phyloP scores from a whole-genome alignment of 768 basidiomycete species.

The Saitozyma sp. region DNA sequence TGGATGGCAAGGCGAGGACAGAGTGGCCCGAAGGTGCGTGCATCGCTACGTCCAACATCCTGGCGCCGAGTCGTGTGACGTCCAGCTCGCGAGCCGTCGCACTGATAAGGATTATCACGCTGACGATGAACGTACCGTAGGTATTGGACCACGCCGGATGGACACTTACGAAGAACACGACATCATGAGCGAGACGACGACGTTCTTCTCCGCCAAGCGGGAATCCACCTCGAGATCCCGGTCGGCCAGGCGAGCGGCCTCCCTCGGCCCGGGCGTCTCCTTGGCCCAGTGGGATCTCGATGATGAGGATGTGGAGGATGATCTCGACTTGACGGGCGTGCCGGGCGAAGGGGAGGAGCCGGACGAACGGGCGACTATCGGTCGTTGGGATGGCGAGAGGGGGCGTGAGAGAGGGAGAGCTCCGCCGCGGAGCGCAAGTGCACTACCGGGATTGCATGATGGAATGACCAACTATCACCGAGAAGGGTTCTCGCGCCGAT shows the following conservation, averaged over 20 bases:
- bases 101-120: not conserved
- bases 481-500: constrained; percentile 29
- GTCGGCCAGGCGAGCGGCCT: constrained; percentile 57
- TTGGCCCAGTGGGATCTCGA: constrained; percentile 21
- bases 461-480: constrained; percentile 13
- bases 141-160: constrained; percentile 68
- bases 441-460: constrained; percentile 34
- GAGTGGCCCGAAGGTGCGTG: constrained; percentile 82
- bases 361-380: constrained; percentile 10
- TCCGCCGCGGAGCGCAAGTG: constrained; percentile 29
- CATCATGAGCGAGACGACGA: constrained; percentile 68
- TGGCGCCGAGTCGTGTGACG: not conserved
- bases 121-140: constrained; percentile 39
- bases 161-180: constrained; percentile 77
- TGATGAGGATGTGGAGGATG: constrained; percentile 28
- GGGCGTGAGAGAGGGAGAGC: constrained; percentile 18
- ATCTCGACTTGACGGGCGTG: constrained; percentile 19
- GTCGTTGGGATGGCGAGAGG: constrained; percentile 4
- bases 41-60: not conserved
- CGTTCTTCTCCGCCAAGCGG: constrained; percentile 66
- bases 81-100: not conserved
- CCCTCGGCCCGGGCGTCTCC: constrained; percentile 57
- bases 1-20: constrained; percentile 69
- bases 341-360: constrained; percentile 21
- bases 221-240: constrained; percentile 40